These are phyloP conservation scores for Helminthosporium solani DNA, from an alignment of 2,329 filamentous ascomycete genomes.

Conservation along the genomic window DNA sequence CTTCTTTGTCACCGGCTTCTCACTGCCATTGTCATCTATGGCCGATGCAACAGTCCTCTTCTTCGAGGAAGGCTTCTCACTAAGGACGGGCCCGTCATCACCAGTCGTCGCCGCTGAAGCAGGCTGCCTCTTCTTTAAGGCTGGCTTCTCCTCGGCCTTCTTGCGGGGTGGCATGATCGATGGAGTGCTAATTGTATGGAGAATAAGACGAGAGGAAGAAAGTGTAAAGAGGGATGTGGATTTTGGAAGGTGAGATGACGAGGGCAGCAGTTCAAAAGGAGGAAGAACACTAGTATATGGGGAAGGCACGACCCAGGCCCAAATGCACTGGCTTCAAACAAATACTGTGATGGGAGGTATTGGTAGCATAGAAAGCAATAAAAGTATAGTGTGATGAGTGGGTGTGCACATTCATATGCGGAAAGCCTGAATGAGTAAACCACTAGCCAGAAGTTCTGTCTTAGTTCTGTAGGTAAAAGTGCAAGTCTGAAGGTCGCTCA, in stretches of 20 bases:
- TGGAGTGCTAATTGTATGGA: not conserved
- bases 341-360: not conserved
- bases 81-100: not conserved
- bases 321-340: not conserved
- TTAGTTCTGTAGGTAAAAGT: not conserved
- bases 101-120: not conserved
- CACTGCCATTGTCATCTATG: not conserved
- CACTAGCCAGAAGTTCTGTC: too few species aligned
- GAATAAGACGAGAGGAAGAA: not conserved
- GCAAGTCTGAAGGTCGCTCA: not conserved
- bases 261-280: too few species aligned
- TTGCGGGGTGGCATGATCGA: constrained; percentile 40
- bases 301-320: not conserved
- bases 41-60: not conserved
- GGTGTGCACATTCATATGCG: too few species aligned
- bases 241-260: not conserved
- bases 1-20: not conserved
- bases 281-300: not conserved
- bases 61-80: not conserved
- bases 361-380: too few species aligned
- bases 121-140: constrained; percentile 1
- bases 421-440: too few species aligned
- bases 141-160: constrained; percentile 37
- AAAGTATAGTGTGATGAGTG: too few species aligned
- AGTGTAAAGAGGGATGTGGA: not conserved